Conservation (phyloP, 192 early-diverging fungal species). For the Gamsiella multidivaricata region DNA sequence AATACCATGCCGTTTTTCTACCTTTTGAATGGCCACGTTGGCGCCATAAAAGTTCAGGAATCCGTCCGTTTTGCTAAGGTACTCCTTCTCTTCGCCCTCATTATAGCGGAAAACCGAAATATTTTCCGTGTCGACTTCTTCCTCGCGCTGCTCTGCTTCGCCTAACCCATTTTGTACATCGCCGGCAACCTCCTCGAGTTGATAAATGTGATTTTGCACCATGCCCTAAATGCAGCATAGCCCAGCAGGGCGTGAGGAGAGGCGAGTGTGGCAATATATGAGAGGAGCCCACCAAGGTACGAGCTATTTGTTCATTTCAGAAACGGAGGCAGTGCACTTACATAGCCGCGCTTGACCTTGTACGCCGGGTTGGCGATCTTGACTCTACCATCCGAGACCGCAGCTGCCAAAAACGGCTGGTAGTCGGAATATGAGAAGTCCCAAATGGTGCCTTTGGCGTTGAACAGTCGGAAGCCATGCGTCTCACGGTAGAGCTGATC, state of each 20-base stretch:
- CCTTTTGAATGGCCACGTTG: constrained; percentile 47
- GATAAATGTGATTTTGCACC: constrained; percentile 38
- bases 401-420: constrained; percentile 38
- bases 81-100: constrained; percentile 29
- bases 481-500: constrained; percentile 40
- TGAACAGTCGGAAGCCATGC: constrained; percentile 29
- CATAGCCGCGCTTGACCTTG: constrained; percentile 43
- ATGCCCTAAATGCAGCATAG: constrained; percentile 31
- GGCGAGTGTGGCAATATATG: no score
- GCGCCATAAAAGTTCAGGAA: constrained; percentile 18
- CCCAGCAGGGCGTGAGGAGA: no score
- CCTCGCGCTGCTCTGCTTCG: background rate
- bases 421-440: constrained; percentile 44
- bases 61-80: constrained; percentile 16
- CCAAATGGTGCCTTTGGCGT: constrained; percentile 43
- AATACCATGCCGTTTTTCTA: background rate
- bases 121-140: background rate
- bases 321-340: constrained; percentile 7
- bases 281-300: no score
- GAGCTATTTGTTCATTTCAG: background rate
- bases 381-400: constrained; percentile 37
- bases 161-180: background rate
- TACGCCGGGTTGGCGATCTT: constrained; percentile 36
- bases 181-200: constrained; percentile 8
- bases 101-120: background rate